Evolutionary conservation across 768 basidiomycete species (phyloP), one percentile per base, ranked within the genome.

Genomic region (Nidularia pulvinata): DNA sequence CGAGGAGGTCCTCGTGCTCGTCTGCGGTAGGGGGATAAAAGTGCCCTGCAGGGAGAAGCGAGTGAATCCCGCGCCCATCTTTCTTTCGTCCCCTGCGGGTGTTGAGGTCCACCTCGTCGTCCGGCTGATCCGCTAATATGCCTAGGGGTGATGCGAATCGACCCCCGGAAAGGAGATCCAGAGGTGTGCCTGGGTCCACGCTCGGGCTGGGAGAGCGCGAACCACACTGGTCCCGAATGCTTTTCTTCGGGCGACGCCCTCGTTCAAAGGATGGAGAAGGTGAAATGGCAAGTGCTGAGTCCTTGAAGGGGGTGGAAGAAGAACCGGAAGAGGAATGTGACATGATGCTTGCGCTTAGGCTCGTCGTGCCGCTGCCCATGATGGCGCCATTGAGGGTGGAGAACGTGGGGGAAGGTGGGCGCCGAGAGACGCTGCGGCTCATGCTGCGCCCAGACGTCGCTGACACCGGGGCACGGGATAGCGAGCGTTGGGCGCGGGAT

Each of bases 121-220:
- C 64, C 2, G 64, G 59, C n/a, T 61, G 63, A 37, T 61, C 59
- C 7, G 65, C 62, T 9, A 67, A 57, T 9, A 60, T 59, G 2
- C 56, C 59, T 51, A 59, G 52, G n/a, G n/a, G n/a, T 22, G 60
- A 46, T 19, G 55, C 49, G 46, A 60, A 56, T 6, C 62, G 59
- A 32, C 54, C 43, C 36, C 53, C 58, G 5, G 37, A 39, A 9
- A 39, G 37, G n/a, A 65, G 52, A 42, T 78, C 77, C 4, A 64
- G 56, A 1, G 83, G 83, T 0, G 82, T 84, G 6, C 67, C 59
- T 0, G 79, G 80, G 1, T 72, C 68, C 7, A 76, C 64, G 54
- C 77, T 78, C 1, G 80, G 80, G 62, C 80, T 81, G 6, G 73
- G 68, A 5, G 80, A 82, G 16, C 79, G 75, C 7, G 78, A 79